Conservation (phyloP, 2,329 filamentous ascomycete species). For the Aspergillus flavus region DNA sequence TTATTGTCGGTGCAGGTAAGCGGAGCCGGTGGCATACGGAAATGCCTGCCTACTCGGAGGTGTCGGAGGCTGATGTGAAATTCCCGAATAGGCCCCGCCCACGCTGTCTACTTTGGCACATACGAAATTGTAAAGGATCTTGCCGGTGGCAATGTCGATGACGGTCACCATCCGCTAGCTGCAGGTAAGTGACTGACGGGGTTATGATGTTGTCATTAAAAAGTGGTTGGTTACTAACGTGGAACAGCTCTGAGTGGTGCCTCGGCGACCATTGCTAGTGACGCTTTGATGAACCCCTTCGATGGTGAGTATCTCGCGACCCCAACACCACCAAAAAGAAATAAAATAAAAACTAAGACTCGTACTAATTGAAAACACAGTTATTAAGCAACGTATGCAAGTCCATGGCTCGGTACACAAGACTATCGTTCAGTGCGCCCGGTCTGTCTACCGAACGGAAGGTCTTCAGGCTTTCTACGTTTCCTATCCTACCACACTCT, state of each 20-base stretch:
- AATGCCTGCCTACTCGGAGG: not conserved
- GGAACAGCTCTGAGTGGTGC: slow-evolving; percentile 82
- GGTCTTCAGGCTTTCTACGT: slow-evolving; percentile 94
- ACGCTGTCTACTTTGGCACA: slow-evolving; percentile 97
- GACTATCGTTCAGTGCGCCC: slow-evolving; percentile 83
- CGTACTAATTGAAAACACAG: slow-evolving; percentile 50
- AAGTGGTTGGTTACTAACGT: slow-evolving; percentile 36
- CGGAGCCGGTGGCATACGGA: not conserved
- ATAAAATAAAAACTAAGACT: not conserved
- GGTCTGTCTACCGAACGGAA: slow-evolving; percentile 82
- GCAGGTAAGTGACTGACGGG: slow-evolving; percentile 64
- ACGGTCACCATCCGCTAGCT: slow-evolving; percentile 88
- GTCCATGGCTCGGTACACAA: slow-evolving; percentile 93
- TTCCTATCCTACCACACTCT: slow-evolving; percentile 95
- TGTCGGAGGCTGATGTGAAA: slow-evolving; percentile 25
- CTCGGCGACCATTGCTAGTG: slow-evolving; percentile 92
- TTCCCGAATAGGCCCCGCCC: slow-evolving; percentile 73
- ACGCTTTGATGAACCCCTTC: slow-evolving; percentile 99
- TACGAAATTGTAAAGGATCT: slow-evolving; percentile 97
- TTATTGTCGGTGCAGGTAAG: slow-evolving; percentile 90
- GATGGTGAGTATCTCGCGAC: slow-evolving; percentile 67
- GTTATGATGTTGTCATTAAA: not conserved
- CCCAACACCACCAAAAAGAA: not conserved
- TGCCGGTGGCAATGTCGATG: slow-evolving; percentile 84
- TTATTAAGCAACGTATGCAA: slow-evolving; percentile 99